Base-by-base conservation (phyloP, 768 basidiomycete genomes). In the Collybia sp. region DNA sequence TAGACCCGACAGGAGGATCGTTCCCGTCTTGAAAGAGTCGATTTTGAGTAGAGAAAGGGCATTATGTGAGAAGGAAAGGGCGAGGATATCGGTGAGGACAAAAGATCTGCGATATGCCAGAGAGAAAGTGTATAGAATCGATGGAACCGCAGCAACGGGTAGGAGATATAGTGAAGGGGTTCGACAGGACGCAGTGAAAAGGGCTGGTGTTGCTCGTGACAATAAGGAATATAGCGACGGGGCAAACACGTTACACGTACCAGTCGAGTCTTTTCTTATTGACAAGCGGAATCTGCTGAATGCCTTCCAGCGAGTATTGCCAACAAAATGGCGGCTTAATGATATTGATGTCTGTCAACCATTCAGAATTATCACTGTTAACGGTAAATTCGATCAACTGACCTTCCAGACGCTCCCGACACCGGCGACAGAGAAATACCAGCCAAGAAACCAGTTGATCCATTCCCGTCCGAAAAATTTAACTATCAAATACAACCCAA, bases 11-110 rank as follows among this genome's bases (percentile, higher is more conserved):
- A 99, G 72, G 2, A 97, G 75, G 49, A 92, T 79, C 34, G 76
- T 75, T 6, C 93, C 95, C 12, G 95, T 96, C 56, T 75, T 66
- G 73, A 97, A 95, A 8, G 88, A 88, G 63, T 98, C 95, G 30
- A 97, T 64, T 61, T 83, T 86, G 54, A 97, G 71, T 49, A 93
- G 62, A 32, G 81, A 74, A 43, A 97, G 68, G 3, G 90, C 85
- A 52, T 85, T 88, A 61, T 87, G 82, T 18, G 85, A 79, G 59
- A 95, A 88, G 1, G 90, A 88, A 42, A 96, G 82, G 51, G 64
- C 75, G 1, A 83, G 63, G 3, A 94, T 58, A 64, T 96, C 86
- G 19, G 83, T 87, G n/a, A 92, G 65, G 20, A 92, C 54, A 40
- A 80, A 83, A 25, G 88, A 82, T 56, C 79, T 81, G 42, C 71